Base-by-base conservation (phyloP, 2,329 filamentous ascomycete genomes). In the Penicillium expansum region DNA sequence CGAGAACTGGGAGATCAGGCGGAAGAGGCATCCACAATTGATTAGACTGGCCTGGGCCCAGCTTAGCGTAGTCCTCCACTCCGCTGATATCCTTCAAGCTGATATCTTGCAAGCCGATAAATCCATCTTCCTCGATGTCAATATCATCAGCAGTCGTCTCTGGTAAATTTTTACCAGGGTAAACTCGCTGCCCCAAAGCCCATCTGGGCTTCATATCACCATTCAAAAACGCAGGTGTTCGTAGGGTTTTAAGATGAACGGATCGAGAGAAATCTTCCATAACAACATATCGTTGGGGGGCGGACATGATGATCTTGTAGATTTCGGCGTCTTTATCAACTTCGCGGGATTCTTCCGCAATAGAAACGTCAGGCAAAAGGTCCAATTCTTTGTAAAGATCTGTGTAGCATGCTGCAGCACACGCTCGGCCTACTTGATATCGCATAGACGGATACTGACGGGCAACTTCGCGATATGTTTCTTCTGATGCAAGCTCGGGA, bases 391-490 rank as follows among this genome's bases (percentile, higher is more conserved):
- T 52, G 20, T 63, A 68, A 11, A 68, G 54, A 42, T 55, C 35
- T 7, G 55, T 45, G 50, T 65, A 66, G 0, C 61, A 57, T 1
- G 62, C 62, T 4, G 45, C 60, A 38, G 63, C 64, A 59, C 63
- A 67, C 0, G 63, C 62, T 2, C 63, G 57, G 11, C 58, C 66
- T 2, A 62, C 60, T 37, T 63, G 58, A 42, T 61, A 61, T n/a
- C 49, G 49, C 57, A 64, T 59, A 5, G 48, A 61, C 35, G 73
- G 72, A 58, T 70, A 77, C 1, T 54, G 57, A 1, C 37, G 14
- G 5, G 63, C 70, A n/a, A 79, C 56, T 1, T 63, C 42, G 2
- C 74, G 69, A 24, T 75, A 73, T 0, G 73, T 78, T 1, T 71
- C 68, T 54, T 78, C 72, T 0, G 52, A 58, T 1, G 76, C 70